Evolutionary conservation across 768 basidiomycete species (phyloP).

Genomic region (Xerocomellus intermedius): DNA sequence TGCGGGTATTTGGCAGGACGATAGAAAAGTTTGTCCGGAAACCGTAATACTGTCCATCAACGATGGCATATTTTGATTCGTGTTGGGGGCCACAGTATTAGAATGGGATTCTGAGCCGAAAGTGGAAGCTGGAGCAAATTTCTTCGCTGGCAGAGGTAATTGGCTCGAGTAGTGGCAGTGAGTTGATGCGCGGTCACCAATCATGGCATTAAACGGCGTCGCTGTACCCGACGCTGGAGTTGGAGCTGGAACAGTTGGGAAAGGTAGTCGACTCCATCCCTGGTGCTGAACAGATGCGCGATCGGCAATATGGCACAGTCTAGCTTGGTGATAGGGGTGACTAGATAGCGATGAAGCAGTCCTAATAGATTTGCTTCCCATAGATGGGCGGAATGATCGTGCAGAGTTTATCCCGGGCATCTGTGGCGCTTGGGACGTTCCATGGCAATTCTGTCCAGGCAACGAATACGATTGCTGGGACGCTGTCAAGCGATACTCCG

Average conservation of each 20-base stretch:
- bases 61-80: conserved; percentile 3
- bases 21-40: background rate
- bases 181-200: background rate
- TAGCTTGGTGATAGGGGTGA: conserved; percentile 18
- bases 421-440: background rate
- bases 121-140: background rate
- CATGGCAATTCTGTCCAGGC: background rate
- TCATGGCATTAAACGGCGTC: background rate
- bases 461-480: conserved; percentile 8
- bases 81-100: background rate
- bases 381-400: conserved; percentile 4
- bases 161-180: background rate
- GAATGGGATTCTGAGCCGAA: conserved; percentile 1
- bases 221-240: background rate
- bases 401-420: background rate
- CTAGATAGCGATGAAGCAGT: conserved; percentile 1
- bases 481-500: background rate
- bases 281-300: conserved; percentile 5
- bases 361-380: conserved; percentile 5
- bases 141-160: background rate
- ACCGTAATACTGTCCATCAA: background rate
- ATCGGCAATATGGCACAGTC: conserved; percentile 13
- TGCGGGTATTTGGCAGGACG: background rate
- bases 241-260: background rate
- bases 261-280: background rate